phyloP scores from a whole-genome alignment of 2,329 filamentous ascomycete species.

The Microcera coccophila region DNA sequence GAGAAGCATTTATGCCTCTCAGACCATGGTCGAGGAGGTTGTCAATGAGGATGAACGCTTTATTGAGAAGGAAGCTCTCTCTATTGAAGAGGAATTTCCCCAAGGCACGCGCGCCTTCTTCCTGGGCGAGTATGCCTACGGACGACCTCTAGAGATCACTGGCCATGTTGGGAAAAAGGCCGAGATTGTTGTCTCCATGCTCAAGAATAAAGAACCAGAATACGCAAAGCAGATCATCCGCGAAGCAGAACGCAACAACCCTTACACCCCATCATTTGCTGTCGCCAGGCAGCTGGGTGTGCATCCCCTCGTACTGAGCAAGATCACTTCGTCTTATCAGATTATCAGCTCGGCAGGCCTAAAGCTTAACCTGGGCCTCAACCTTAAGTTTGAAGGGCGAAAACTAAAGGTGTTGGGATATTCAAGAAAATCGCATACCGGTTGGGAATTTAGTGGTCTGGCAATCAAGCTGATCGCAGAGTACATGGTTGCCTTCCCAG shows the following conservation, averaged over 20 bases:
- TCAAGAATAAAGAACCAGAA: slow-evolving; percentile 71
- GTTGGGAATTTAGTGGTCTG: slow-evolving; percentile 93
- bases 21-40: slow-evolving; percentile 85
- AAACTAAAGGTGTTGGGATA: slow-evolving; percentile 96
- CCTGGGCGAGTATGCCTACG: slow-evolving; percentile 88
- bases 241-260: slow-evolving; percentile 64
- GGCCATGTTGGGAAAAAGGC: slow-evolving; percentile 71
- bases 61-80: slow-evolving; percentile 80
- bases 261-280: slow-evolving; percentile 83
- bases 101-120: slow-evolving; percentile 82
- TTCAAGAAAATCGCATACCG: slow-evolving; percentile 76
- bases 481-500: slow-evolving; percentile 92
- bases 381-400: slow-evolving; percentile 93
- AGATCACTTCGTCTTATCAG: slow-evolving; percentile 91
- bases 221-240: slow-evolving; percentile 73
- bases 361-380: slow-evolving; percentile 85
- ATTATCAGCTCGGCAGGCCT: slow-evolving; percentile 74
- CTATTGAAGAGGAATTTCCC: slow-evolving; percentile 90
- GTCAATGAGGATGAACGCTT: slow-evolving; percentile 90
- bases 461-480: slow-evolving; percentile 76
- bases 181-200: slow-evolving; percentile 70
- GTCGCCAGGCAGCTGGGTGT: slow-evolving; percentile 78
- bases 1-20: slow-evolving; percentile 86
- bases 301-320: slow-evolving; percentile 85
- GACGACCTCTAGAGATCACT: slow-evolving; percentile 78